Conservation (phyloP, 2,329 filamentous ascomycete genomes). For the Metarhizium rileyi region DNA sequence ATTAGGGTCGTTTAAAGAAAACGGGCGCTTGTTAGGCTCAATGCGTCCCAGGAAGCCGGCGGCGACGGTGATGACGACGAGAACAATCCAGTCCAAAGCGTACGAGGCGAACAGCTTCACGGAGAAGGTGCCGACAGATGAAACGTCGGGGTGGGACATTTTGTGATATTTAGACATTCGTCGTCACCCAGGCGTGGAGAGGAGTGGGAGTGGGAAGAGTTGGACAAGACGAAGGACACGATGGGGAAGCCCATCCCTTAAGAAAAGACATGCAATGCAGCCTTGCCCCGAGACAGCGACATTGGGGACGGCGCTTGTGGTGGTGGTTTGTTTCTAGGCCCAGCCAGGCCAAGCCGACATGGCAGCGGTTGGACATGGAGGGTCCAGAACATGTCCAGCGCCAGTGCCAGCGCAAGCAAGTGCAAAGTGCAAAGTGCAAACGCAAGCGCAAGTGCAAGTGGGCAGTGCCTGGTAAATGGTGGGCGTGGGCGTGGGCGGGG, state of each 20-base stretch:
- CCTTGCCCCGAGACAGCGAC: too few relatives aligned
- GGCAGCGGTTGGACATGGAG: too few relatives aligned
- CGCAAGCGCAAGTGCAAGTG: too few relatives aligned
- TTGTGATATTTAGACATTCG: constrained; percentile 19
- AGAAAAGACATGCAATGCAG: not conserved
- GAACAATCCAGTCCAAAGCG: constrained; percentile 63
- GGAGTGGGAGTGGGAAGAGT: not conserved
- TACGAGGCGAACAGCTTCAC: constrained; percentile 50
- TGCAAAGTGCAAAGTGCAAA: too few relatives aligned
- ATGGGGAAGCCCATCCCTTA: not conserved
- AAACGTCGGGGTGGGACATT: constrained; percentile 15
- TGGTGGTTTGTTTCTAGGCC: not conserved
- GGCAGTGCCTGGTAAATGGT: too few relatives aligned
- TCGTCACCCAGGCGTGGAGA: not conserved
- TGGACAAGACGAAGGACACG: not conserved
- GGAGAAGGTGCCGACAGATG: constrained; percentile 17
- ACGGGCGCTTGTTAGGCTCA: constrained; percentile 58
- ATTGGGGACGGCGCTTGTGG: not conserved
- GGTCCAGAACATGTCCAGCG: too few relatives aligned
- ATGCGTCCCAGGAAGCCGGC: constrained; percentile 50
- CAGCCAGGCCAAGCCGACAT: too few relatives aligned
- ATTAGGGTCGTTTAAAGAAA: constrained; percentile 59
- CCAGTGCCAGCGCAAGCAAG: too few relatives aligned
- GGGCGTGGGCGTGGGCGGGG: too few relatives aligned
- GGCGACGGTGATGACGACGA: constrained; percentile 47